phyloP scores from a whole-genome alignment of 495 filamentous ascomycete species.

The Podospora comata region DNA sequence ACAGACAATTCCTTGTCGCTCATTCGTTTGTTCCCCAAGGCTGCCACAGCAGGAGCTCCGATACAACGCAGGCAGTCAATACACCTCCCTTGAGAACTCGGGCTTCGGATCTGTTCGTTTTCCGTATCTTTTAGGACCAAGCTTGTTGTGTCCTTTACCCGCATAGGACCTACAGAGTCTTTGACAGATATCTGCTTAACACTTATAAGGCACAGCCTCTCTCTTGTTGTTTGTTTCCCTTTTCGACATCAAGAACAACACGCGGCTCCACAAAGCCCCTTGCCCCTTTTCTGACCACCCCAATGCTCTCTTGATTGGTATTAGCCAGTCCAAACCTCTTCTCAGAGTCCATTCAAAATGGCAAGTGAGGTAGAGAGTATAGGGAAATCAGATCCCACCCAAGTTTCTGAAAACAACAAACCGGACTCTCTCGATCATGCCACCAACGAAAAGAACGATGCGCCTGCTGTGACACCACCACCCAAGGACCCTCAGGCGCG shows the following conservation, averaged over 20 bases:
- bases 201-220: neutral
- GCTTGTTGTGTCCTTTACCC: neutral
- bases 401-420: neutral
- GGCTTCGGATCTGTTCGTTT: neutral
- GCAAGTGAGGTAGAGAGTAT: neutral
- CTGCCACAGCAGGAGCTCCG: neutral
- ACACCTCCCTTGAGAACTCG: neutral
- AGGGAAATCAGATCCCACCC: neutral
- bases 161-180: neutral
- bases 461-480: neutral
- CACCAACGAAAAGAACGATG: neutral
- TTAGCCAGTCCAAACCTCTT: neutral
- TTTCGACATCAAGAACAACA: neutral
- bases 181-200: neutral
- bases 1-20: neutral
- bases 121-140: neutral
- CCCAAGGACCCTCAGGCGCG: slow-evolving; percentile 30
- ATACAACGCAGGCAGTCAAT: neutral
- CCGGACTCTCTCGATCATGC: neutral
- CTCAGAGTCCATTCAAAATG: neutral
- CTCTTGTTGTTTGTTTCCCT: neutral
- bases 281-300: neutral
- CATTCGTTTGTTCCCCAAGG: neutral
- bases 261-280: neutral
- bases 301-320: neutral